Evolutionary conservation across 148 eudicot genomes (phyloP).

Genomic region (Amaranthus cruentus): DNA sequence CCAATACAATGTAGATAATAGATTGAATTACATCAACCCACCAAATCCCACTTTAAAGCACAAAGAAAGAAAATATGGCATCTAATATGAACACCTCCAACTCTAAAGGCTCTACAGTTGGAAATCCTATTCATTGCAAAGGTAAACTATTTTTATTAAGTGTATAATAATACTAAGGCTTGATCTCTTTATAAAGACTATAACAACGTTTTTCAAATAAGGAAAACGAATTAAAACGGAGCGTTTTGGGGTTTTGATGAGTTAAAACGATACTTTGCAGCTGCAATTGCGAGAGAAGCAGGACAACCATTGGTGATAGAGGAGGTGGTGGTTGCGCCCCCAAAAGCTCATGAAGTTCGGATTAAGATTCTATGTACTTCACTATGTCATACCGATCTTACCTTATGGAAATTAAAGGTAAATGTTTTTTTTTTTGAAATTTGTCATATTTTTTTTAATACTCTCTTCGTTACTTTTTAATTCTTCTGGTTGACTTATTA

Average conservation of each 20-base stretch:
- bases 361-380: conserved; percentile 74
- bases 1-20: background rate
- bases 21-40: background rate
- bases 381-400: conserved; percentile 70
- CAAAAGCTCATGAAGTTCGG: conserved; percentile 62
- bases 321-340: conserved; percentile 49
- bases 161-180: too few species aligned
- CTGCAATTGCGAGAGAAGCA: conserved; percentile 47
- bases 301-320: conserved; percentile 49
- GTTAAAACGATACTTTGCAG: conserved; percentile 19
- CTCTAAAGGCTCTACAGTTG: background rate
- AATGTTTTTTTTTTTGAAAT: too few species aligned
- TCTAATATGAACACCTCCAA: background rate
- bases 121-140: conserved; percentile 31
- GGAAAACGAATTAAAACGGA: background rate
- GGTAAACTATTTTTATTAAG: conserved; percentile 4
- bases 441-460: background rate
- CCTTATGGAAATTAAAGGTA: conserved; percentile 62
- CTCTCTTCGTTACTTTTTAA: too few species aligned
- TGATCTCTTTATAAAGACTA: too few species aligned
- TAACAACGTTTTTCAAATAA: too few species aligned
- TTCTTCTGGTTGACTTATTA: too few species aligned
- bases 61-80: background rate
- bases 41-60: background rate
- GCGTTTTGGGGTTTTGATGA: background rate